Conservation (phyloP, 495 filamentous ascomycete species). For the Penicillium parvum region DNA sequence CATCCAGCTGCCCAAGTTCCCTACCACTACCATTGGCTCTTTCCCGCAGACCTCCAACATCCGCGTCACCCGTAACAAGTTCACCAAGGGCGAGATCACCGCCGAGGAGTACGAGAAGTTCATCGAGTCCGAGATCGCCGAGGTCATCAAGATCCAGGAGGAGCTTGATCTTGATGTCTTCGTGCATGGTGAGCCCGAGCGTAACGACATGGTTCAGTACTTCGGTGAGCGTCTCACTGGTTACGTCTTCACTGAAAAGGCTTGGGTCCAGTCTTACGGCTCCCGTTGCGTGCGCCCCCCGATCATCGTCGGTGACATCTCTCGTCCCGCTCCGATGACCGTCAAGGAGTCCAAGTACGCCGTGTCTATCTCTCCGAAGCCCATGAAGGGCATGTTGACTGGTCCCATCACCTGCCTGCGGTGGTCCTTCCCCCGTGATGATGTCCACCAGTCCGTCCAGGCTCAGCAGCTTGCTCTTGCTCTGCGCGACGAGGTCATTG, state of each 20-base stretch:
- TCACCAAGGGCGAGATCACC: conserved; percentile 96
- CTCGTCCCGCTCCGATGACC: conserved; percentile 92
- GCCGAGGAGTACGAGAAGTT: conserved; percentile 91
- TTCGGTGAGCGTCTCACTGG: conserved; percentile 95
- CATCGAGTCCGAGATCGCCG: conserved; percentile 95
- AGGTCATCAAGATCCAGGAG: conserved; percentile 92
- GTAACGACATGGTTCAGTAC: conserved; percentile 99
- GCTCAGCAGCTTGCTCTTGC: conserved; percentile 97
- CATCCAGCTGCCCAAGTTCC: conserved; percentile 92
- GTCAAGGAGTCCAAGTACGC: conserved; percentile 99
- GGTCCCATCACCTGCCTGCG: conserved; percentile 97
- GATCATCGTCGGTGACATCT: conserved; percentile 97
- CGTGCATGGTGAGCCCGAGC: conserved; percentile 98
- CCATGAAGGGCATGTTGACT: conserved; percentile 99
- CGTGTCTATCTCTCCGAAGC: conserved; percentile 91
- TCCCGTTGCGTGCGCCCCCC: conserved; percentile 97
- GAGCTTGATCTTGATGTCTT: conserved; percentile 94
- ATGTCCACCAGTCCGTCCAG: conserved; percentile 97
- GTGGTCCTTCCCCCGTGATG: conserved; percentile 99
- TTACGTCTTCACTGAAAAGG: conserved; percentile 98
- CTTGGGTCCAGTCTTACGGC: conserved; percentile 97
- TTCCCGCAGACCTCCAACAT: conserved; percentile 99
- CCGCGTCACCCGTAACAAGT: conserved; percentile 90
- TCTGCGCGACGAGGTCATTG: conserved; percentile 95
- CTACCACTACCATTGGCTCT: conserved; percentile 97